Conservation (phyloP, 2,329 filamentous ascomycete species). For the Talaromyces marneffei region DNA sequence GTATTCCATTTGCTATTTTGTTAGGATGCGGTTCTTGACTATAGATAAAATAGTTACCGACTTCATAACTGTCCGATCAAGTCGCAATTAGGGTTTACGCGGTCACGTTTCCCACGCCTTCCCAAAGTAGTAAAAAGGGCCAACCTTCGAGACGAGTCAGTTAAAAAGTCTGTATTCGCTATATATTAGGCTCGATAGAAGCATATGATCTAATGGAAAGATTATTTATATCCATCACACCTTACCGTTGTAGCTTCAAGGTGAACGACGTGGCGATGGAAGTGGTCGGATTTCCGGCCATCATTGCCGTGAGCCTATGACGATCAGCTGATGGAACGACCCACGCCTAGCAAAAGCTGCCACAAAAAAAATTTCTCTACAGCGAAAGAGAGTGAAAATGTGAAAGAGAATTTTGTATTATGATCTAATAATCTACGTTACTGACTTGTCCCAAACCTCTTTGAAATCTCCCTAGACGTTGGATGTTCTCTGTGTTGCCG, state of each 20-base stretch:
- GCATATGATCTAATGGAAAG: too few species aligned
- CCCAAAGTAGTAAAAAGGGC: background rate
- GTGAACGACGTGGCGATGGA: background rate
- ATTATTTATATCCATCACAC: background rate
- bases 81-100: background rate
- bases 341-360: background rate
- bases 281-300: background rate
- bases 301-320: background rate
- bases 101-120: background rate
- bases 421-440: background rate
- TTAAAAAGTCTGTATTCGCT: background rate
- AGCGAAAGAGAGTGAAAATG: background rate
- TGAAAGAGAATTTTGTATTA: background rate
- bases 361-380: constrained; percentile 20
- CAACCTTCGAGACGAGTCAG: too few species aligned
- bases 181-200: background rate
- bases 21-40: too few species aligned
- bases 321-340: constrained; percentile 7
- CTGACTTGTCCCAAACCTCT: background rate
- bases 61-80: background rate
- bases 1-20: too few species aligned
- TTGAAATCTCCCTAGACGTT: background rate
- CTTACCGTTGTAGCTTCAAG: background rate
- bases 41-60: background rate
- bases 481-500: background rate